Conservation (phyloP, 257 asterid species). For the Mitragyna speciosa region DNA sequence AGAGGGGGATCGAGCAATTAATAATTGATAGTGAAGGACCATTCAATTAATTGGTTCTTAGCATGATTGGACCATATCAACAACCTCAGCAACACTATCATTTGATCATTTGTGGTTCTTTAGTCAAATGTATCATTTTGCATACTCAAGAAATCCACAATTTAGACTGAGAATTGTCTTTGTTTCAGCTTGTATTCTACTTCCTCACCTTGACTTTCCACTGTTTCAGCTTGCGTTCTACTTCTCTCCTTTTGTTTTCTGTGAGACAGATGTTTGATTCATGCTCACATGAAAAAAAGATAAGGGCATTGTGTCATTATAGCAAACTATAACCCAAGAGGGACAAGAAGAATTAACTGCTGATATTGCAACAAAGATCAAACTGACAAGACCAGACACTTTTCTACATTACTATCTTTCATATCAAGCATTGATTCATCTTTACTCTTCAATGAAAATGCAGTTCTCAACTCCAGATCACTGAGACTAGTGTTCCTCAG, state of each 20-base stretch:
- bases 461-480: neutral
- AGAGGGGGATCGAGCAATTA: no score
- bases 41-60: no score
- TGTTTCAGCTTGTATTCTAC: neutral
- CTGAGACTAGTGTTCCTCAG: conserved; percentile 30
- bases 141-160: neutral
- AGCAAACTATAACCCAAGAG: neutral
- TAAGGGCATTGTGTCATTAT: neutral
- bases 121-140: neutral
- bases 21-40: no score
- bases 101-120: no score
- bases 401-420: neutral
- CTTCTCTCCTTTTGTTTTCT: neutral
- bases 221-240: neutral
- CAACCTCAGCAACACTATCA: no score
- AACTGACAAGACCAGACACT: no score
- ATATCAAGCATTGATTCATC: neutral
- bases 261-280: neutral
- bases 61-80: no score
- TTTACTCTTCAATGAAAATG: neutral
- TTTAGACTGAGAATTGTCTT: neutral
- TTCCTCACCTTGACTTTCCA: neutral
- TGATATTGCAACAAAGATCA: neutral
- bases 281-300: neutral
- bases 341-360: no score